These are phyloP conservation scores for Malus asiatica DNA, from an alignment of 306 rosid genomes.

Conservation along the genomic window DNA sequence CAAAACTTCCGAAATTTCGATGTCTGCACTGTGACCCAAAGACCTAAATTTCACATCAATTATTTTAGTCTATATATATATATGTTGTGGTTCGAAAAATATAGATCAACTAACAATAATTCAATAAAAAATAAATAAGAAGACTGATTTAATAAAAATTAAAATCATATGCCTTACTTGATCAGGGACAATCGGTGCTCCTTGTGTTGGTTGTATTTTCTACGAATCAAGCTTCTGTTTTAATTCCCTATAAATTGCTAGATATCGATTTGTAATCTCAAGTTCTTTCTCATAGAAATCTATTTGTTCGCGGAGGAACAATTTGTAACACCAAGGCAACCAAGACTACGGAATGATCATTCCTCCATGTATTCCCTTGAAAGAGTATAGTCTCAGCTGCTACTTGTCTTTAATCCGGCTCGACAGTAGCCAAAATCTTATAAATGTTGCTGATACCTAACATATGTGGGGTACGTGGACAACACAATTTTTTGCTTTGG, in stretches of 20 bases:
- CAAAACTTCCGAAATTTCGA: too few relatives aligned
- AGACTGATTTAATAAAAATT: neutral
- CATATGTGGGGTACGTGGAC: neutral
- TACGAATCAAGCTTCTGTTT: neutral
- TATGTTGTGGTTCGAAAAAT: neutral
- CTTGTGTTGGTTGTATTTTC: too few relatives aligned
- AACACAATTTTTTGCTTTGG: conserved; percentile 13
- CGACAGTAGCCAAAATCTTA: neutral
- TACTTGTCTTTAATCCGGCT: neutral
- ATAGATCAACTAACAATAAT: too few relatives aligned
- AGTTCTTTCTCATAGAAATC: neutral
- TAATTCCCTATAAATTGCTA: neutral
- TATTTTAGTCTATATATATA: neutral
- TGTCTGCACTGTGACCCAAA: neutral
- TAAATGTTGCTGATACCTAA: conserved; percentile 19
- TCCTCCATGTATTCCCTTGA: conserved; percentile 8
- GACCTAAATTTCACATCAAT: neutral
- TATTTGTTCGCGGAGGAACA: neutral
- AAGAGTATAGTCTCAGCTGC: conserved; percentile 11
- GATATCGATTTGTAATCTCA: neutral
- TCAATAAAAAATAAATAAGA: neutral
- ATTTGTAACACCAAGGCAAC: conserved; percentile 6
- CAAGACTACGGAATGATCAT: conserved; percentile 4
- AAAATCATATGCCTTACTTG: neutral
- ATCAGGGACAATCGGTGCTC: neutral